Base-by-base conservation (phyloP, 352 stramenopile genomes). In the Thraustotheca clavata region DNA sequence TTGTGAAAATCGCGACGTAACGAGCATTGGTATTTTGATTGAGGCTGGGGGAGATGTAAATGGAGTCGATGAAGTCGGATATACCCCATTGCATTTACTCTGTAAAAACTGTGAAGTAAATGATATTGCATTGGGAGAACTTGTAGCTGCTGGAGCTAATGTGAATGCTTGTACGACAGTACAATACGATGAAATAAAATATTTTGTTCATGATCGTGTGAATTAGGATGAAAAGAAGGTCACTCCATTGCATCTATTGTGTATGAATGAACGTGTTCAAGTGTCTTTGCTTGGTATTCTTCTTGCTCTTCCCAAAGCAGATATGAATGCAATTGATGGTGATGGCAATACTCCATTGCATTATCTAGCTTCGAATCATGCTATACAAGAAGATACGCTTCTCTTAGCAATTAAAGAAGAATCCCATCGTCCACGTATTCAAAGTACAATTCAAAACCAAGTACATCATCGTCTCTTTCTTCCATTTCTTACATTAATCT, bases 21-120 rank as follows among this genome's bases (percentile, higher is more conserved):
- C 55, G 69, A 32, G 73, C 68, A 16, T 94, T 48, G 60, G 69
- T 4, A 40, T 76, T 48, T 62, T 91, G n/a, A 46, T 80, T 0
- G 54, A 55, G 18, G 50, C 47, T 2, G 73, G 78, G 41, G 73
- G 82, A 43, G 69, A 80, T 59, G 71, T 59, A 3, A 83, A 83
- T 49, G 74, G 74, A 4, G 77, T 83, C 36, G 84, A 94, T 49
- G 82, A 94, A 74, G 79, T 79, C 14, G 84, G 84, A 6, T 89
- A 79, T 76, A 74, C 78, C 1, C 75, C 79, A 40, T 77, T 92
- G 33, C 83, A 92, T 62, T 60, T 89, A 20, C 63, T 92, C 46
- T 84, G 79, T 70, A 85, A 88, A 69, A 88, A 85, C 69, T 76
- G 73, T 14, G 73, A 65, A 35, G 68, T 67, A n/a, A 66, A 60